phyloP scores from a whole-genome alignment of 208 protist genomes.

The Leishmania turanica region DNA sequence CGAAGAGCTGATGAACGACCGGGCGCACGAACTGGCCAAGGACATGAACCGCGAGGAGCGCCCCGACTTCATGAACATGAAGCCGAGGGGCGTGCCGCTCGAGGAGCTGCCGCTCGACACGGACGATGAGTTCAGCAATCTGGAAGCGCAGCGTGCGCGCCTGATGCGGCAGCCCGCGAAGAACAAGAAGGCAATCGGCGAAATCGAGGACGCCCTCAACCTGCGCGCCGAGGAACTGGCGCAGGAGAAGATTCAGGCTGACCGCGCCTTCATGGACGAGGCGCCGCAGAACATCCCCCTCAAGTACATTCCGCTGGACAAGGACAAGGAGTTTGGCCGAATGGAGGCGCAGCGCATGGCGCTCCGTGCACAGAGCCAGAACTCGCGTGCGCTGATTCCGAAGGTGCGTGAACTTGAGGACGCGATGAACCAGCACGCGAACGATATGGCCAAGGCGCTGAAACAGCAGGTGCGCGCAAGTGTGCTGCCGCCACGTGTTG shows the following conservation, averaged over 20 bases:
- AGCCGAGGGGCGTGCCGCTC: slow-evolving; percentile 52
- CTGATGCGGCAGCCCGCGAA: slow-evolving; percentile 60
- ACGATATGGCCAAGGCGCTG: slow-evolving; percentile 51
- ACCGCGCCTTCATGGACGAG: slow-evolving; percentile 71
- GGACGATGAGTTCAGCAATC: slow-evolving; percentile 63
- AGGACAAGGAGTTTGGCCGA: slow-evolving; percentile 60
- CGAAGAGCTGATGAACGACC: slow-evolving; percentile 81
- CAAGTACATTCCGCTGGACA: slow-evolving; percentile 68
- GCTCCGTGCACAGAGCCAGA: slow-evolving; percentile 44
- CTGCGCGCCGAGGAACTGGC: slow-evolving; percentile 71
- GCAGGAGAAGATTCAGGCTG: slow-evolving; percentile 62
- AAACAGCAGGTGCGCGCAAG: slow-evolving; percentile 47
- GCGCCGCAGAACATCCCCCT: slow-evolving; percentile 62
- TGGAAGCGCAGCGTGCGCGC: slow-evolving; percentile 71
- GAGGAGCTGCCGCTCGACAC: slow-evolving; percentile 72
- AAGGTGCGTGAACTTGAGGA: slow-evolving; percentile 56
- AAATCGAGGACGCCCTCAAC: slow-evolving; percentile 63
- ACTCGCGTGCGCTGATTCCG: slow-evolving; percentile 35
- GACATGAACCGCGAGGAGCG: slow-evolving; percentile 71
- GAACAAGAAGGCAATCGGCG: slow-evolving; percentile 59
- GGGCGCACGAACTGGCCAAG: slow-evolving; percentile 70
- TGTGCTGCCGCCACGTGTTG: slow-evolving; percentile 41
- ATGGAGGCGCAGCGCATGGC: slow-evolving; percentile 66
- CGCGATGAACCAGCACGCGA: slow-evolving; percentile 68
- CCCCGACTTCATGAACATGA: slow-evolving; percentile 50